A percentile compares a stretch with the other conserved stretches of the same genome.
phyloP scores from a whole-genome alignment of 352 stramenopile genomes.

The Phytophthora litchii region DNA sequence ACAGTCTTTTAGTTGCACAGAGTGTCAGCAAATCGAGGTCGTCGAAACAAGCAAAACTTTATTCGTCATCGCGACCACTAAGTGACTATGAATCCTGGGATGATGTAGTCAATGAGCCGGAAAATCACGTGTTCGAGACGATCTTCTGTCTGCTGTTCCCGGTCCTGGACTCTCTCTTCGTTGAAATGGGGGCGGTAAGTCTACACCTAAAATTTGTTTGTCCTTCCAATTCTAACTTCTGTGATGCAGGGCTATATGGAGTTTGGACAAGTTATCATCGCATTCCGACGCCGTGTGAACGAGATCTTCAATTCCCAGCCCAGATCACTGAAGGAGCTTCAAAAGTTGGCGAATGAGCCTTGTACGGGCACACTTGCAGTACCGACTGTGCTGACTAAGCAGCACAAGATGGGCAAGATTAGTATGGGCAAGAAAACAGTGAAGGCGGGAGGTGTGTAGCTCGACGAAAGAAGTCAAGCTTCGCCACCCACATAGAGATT shows the following conservation, averaged over 20 bases:
- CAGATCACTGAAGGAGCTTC: conserved; percentile 61
- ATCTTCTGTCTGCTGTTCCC: conserved; percentile 87
- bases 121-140: conserved; percentile 87
- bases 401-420: conserved; percentile 47
- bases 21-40: conserved; percentile 37
- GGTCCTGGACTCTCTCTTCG: conserved; percentile 82
- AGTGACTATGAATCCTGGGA: conserved; percentile 72
- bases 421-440: conserved; percentile 41
- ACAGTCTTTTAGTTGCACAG: conserved; percentile 70
- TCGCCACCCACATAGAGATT: conserved; percentile 38
- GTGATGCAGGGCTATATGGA: conserved; percentile 85
- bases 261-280: conserved; percentile 80
- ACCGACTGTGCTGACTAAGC: conserved; percentile 40
- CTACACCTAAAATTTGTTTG: background rate
- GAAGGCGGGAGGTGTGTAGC: conserved; percentile 35
- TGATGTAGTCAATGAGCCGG: conserved; percentile 66
- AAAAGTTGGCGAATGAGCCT: conserved; percentile 69
- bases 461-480: conserved; percentile 33
- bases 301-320: conserved; percentile 80
- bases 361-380: conserved; percentile 62
- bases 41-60: conserved; percentile 29
- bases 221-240: conserved; percentile 14
- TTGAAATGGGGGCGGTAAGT: conserved; percentile 87
- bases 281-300: conserved; percentile 68
- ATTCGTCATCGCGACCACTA: conserved; percentile 37